phyloP scores from a whole-genome alignment of 768 basidiomycete genomes.

The Xerocomellus dryophilus region DNA sequence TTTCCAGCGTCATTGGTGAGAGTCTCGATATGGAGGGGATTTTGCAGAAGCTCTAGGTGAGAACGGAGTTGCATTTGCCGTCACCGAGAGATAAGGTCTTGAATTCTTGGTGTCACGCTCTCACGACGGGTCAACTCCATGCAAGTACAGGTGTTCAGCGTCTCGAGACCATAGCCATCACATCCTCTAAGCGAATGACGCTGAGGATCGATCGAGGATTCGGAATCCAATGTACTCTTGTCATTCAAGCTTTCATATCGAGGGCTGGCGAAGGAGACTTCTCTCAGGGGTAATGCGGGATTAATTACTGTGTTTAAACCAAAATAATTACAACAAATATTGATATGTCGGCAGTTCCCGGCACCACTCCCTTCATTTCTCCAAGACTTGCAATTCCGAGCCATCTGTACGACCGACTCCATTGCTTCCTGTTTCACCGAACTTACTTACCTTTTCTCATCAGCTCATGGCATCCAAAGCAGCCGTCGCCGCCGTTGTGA shows the following conservation, averaged over 20 bases:
- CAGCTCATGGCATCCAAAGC: slow-evolving; percentile 66
- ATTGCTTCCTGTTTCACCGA: neutral
- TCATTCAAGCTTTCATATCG: neutral
- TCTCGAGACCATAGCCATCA: too few relatives aligned
- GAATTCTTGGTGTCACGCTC: too few relatives aligned
- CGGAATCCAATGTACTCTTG: neutral
- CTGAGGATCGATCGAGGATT: too few relatives aligned
- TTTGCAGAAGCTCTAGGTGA: neutral
- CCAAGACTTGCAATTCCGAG: slow-evolving; percentile 15
- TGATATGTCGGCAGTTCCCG: slow-evolving; percentile 28
- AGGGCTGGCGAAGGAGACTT: too few relatives aligned
- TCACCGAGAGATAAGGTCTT: neutral
- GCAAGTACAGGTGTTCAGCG: too few relatives aligned
- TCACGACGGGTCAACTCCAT: too few relatives aligned
- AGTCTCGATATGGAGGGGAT: neutral
- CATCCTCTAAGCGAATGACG: too few relatives aligned
- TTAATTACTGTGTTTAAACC: neutral
- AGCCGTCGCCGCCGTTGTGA: slow-evolving; percentile 63
- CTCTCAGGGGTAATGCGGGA: too few relatives aligned
- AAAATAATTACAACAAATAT: slow-evolving; percentile 13
- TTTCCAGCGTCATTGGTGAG: slow-evolving; percentile 7
- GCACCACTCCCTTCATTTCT: slow-evolving; percentile 13
- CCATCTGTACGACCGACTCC: slow-evolving; percentile 12
- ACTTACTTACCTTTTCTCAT: neutral
- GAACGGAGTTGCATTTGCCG: neutral